These are phyloP conservation scores for Cordyceps cateniannulata DNA, from an alignment of 2,329 filamentous ascomycete species.

Conservation along the genomic window DNA sequence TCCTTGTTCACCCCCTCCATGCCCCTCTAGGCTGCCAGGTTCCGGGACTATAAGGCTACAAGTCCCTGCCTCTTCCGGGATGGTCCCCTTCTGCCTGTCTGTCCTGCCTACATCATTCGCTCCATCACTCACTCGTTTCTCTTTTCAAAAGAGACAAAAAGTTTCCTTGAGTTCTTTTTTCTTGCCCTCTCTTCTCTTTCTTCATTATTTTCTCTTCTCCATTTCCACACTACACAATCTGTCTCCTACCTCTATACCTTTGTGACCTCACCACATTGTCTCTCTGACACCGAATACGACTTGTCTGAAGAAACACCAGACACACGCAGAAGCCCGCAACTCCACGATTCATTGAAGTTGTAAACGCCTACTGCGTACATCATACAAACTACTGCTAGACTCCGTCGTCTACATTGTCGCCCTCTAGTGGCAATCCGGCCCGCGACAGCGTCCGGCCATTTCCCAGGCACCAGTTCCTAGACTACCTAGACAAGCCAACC, in stretches of 20 bases:
- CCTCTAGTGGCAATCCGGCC: neutral
- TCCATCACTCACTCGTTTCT: constrained; percentile 11
- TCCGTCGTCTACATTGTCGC: neutral
- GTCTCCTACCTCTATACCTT: neutral
- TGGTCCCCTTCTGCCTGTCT: neutral
- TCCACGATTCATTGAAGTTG: neutral
- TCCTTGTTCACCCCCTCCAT: too few relatives aligned
- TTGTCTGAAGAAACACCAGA: neutral
- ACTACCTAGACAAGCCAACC: neutral
- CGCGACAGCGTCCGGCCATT: neutral
- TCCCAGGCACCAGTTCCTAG: neutral
- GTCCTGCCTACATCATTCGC: neutral
- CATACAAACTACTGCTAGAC: neutral
- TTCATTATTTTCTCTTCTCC: neutral
- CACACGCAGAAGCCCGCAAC: neutral
- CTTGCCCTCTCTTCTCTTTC: too few relatives aligned
- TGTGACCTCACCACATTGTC: neutral
- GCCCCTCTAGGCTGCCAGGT: neutral
- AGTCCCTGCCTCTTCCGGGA: neutral
- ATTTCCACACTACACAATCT: neutral
- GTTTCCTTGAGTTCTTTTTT: neutral
- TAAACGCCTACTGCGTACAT: neutral
- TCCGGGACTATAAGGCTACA: constrained; percentile 6
- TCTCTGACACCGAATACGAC: neutral
- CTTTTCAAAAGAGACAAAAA: neutral